These are phyloP conservation scores for Coemansia sp. DNA, from an alignment of 371 early-diverging fungal species.

Conservation along the genomic window DNA sequence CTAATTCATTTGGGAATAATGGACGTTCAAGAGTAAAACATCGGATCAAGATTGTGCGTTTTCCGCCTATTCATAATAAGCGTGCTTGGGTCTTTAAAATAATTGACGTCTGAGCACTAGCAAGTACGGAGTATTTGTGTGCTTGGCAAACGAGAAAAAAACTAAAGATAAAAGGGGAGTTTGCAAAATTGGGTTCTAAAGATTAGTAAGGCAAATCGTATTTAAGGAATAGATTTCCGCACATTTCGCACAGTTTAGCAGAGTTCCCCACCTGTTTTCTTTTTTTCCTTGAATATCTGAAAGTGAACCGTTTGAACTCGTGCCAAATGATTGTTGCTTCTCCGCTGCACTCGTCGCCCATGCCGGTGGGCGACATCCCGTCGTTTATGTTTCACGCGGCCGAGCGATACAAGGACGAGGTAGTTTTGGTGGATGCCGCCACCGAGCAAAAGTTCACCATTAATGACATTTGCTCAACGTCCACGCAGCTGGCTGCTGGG, in stretches of 20 bases:
- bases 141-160: background rate
- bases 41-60: background rate
- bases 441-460: constrained; percentile 35
- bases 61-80: background rate
- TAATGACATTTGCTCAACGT: constrained; percentile 31
- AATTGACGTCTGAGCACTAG: background rate
- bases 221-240: background rate
- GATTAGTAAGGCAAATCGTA: background rate
- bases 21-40: background rate
- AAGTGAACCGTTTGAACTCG: background rate
- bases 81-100: background rate
- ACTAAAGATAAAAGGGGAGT: background rate
- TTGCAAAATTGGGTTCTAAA: background rate
- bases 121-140: background rate
- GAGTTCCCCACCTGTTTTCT: background rate
- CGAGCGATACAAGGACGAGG: constrained; percentile 23
- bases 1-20: background rate
- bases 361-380: constrained; percentile 45
- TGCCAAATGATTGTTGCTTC: constrained; percentile 37
- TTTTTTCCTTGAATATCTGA: background rate
- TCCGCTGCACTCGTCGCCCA: constrained; percentile 27
- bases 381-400: constrained; percentile 42
- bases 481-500: constrained; percentile 38
- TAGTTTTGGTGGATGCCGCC: constrained; percentile 37
- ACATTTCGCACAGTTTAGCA: background rate